Conservation (phyloP, 306 rosid genomes). For the Cotoneaster glaucophyllus region DNA sequence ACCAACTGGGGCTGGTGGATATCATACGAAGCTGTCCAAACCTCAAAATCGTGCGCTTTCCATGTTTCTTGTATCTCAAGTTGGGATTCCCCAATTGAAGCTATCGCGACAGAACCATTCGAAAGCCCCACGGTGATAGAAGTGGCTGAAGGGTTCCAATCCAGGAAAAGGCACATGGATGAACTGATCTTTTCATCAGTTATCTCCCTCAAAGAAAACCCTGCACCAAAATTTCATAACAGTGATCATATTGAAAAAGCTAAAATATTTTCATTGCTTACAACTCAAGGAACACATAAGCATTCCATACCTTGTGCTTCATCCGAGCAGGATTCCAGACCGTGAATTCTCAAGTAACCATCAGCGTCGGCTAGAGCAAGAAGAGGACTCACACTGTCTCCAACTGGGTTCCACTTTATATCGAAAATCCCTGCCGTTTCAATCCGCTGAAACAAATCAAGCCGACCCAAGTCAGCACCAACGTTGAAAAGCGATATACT, state of each 20-base stretch:
- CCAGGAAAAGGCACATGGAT: conserved; percentile 77
- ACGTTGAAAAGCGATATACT: conserved; percentile 63
- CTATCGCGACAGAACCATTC: conserved; percentile 60
- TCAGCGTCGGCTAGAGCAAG: conserved; percentile 81
- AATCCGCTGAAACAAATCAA: conserved; percentile 42
- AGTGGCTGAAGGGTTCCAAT: conserved; percentile 73
- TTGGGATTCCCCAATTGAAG: conserved; percentile 52
- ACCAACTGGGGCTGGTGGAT: conserved; percentile 72
- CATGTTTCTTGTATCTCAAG: conserved; percentile 53
- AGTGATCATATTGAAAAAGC: background rate
- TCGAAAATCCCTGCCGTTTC: conserved; percentile 68
- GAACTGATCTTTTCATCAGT: conserved; percentile 45
- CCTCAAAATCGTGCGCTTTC: conserved; percentile 91
- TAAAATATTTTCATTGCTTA: background rate
- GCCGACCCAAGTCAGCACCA: conserved; percentile 26
- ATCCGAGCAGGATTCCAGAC: conserved; percentile 30
- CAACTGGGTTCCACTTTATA: conserved; percentile 71
- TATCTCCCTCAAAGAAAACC: conserved; percentile 40
- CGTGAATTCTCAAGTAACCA: conserved; percentile 66
- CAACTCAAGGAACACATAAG: background rate
- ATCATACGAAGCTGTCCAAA: conserved; percentile 81
- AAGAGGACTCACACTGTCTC: conserved; percentile 35
- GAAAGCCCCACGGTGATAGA: conserved; percentile 72
- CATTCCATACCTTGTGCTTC: conserved; percentile 59
- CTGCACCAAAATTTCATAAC: conserved; percentile 33